Percentiles rank a stretch among this genome's conserved stretches.
phyloP scores from a whole-genome alignment of 2,329 filamentous ascomycete species.

The Alternaria sp. region DNA sequence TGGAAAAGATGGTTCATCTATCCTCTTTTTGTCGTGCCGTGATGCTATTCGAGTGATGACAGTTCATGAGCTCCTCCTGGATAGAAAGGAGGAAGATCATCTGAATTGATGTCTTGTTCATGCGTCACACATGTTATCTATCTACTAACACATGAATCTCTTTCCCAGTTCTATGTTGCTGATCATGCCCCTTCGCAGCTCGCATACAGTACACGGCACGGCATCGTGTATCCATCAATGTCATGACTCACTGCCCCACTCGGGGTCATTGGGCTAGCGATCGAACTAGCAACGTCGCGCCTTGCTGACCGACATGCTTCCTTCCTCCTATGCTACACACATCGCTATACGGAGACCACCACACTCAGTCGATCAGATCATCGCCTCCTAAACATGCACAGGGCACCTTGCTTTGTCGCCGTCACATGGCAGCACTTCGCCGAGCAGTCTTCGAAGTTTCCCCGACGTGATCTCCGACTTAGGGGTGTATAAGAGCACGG shows the following conservation, averaged over 20 bases:
- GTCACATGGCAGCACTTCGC: background rate
- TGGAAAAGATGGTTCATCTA: background rate
- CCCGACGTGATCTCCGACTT: background rate
- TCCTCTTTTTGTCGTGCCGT: background rate
- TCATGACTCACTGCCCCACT: background rate
- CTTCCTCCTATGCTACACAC: background rate
- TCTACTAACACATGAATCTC: too few relatives aligned
- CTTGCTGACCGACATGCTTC: background rate
- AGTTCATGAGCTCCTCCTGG: background rate
- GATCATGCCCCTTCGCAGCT: background rate
- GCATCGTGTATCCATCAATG: background rate
- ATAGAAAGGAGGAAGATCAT: background rate
- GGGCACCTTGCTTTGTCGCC: background rate
- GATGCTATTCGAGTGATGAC: background rate
- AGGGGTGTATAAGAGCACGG: background rate
- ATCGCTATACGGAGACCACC: background rate
- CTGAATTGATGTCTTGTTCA: too few relatives aligned
- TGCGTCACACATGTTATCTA: too few relatives aligned
- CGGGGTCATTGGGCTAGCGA: background rate
- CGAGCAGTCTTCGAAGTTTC: background rate
- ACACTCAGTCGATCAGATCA: rapidly evolving
- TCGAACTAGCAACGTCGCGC: background rate
- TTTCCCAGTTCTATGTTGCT: background rate
- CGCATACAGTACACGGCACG: background rate
- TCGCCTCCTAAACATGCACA: rapidly evolving